Evolutionary conservation across 345 rosid genomes (phyloP).

Genomic region (Murraya paniculata): DNA sequence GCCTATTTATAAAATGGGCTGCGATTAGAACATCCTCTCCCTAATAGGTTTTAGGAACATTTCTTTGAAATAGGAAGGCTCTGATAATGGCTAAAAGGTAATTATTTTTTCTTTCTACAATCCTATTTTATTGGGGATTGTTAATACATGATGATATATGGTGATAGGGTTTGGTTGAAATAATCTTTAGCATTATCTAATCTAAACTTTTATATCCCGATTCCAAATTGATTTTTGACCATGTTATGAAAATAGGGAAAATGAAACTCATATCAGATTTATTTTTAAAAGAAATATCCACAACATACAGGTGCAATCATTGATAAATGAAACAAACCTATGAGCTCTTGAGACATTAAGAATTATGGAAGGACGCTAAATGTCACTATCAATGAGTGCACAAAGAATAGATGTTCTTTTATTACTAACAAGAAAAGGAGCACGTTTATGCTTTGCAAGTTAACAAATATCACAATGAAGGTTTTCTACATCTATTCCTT

Average conservation of each 20-base stretch:
- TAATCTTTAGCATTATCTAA: background rate
- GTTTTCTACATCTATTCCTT: background rate
- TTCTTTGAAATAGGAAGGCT: background rate
- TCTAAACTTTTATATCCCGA: background rate
- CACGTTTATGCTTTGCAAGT: background rate
- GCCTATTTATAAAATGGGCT: background rate
- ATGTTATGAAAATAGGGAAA: background rate
- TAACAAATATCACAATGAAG: background rate
- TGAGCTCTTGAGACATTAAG: background rate
- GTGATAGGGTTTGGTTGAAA: background rate
- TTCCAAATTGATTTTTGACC: background rate
- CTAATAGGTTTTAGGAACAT: background rate
- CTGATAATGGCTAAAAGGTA: too few relatives aligned
- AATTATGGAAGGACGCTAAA: background rate
- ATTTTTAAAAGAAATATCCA: background rate
- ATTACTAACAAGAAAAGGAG: background rate
- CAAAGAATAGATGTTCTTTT: background rate
- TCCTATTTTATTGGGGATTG: background rate
- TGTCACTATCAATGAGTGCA: background rate
- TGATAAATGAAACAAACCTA: background rate
- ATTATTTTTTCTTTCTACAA: background rate
- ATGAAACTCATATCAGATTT: background rate
- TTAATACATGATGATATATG: background rate
- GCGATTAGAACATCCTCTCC: background rate
- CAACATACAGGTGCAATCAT: background rate